Conservation (phyloP, 306 rosid genomes). For the Lupinus albus region DNA sequence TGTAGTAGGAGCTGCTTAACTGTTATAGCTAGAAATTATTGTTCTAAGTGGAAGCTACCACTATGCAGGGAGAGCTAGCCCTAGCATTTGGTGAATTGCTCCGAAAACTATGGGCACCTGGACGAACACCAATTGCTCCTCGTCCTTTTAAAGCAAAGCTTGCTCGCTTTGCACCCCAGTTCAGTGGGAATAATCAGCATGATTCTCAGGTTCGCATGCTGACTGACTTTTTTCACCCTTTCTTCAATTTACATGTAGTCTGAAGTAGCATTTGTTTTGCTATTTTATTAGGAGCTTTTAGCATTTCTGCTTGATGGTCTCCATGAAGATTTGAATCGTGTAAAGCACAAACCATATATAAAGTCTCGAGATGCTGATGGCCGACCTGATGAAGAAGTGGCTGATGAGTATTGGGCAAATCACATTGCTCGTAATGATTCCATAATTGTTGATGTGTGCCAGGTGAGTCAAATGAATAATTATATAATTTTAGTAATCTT, state of each 20-base stretch:
- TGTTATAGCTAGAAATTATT: constrained; percentile 7
- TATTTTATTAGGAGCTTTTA: constrained; percentile 81
- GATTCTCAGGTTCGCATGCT: constrained; percentile 88
- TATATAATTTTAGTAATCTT: not conserved
- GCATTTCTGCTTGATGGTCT: constrained; percentile 98
- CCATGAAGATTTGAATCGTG: constrained; percentile 98
- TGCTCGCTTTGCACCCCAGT: constrained; percentile 99
- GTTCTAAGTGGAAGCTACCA: constrained; percentile 39
- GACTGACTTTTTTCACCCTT: not conserved
- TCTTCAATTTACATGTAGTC: constrained; percentile 29
- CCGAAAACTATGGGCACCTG: constrained; percentile 98
- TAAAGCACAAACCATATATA: constrained; percentile 89
- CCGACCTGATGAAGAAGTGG: constrained; percentile 96
- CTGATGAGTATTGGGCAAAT: constrained; percentile 98
- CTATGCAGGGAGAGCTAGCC: constrained; percentile 86
- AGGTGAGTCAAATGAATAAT: constrained; percentile 59
- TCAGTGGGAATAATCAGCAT: constrained; percentile 96
- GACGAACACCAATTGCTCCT: constrained; percentile 89
- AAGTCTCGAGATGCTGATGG: constrained; percentile 98
- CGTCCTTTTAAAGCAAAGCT: constrained; percentile 90
- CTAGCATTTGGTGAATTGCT: constrained; percentile 95
- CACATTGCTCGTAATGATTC: constrained; percentile 98
- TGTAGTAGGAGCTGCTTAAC: not conserved
- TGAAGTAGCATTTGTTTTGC: constrained; percentile 39
- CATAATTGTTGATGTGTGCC: constrained; percentile 96